Evolutionary conservation across 331 rosid species (phyloP).

Genomic region (Saraca asoca): DNA sequence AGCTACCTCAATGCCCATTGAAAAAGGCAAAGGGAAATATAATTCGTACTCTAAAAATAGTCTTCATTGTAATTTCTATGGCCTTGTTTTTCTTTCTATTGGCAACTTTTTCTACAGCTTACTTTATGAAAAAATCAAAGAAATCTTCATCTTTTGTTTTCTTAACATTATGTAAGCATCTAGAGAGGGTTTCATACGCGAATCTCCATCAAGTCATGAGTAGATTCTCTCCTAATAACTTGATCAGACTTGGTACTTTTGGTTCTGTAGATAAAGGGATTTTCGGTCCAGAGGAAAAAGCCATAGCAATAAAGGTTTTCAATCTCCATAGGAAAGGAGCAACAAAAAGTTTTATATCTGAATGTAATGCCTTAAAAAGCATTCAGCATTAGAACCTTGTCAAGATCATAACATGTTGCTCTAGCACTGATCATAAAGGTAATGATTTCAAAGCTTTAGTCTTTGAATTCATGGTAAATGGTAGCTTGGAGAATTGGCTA

Average conservation of each 20-base stretch:
- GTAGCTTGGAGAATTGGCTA: background rate
- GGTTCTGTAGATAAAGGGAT: background rate
- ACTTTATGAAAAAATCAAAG: background rate
- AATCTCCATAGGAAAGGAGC: background rate
- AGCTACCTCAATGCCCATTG: slow-evolving; percentile 21
- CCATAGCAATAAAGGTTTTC: background rate
- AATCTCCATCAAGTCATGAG: background rate
- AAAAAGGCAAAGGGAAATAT: too few species aligned
- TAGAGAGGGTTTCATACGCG: background rate
- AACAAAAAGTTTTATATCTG: background rate
- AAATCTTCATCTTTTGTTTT: background rate
- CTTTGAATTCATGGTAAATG: background rate
- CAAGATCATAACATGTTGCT: background rate
- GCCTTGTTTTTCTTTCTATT: too few species aligned
- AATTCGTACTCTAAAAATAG: too few species aligned
- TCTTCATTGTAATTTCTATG: too few species aligned
- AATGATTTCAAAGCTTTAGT: slow-evolving; percentile 11
- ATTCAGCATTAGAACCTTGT: background rate
- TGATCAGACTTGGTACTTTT: background rate
- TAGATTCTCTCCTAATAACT: background rate
- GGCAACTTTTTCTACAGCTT: too few species aligned
- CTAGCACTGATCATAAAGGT: background rate
- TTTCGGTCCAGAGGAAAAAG: background rate
- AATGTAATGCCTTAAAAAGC: background rate
- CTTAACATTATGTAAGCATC: too few species aligned